Conservation (phyloP, 352 stramenopile genomes). For the Phytophthora lateralis region DNA sequence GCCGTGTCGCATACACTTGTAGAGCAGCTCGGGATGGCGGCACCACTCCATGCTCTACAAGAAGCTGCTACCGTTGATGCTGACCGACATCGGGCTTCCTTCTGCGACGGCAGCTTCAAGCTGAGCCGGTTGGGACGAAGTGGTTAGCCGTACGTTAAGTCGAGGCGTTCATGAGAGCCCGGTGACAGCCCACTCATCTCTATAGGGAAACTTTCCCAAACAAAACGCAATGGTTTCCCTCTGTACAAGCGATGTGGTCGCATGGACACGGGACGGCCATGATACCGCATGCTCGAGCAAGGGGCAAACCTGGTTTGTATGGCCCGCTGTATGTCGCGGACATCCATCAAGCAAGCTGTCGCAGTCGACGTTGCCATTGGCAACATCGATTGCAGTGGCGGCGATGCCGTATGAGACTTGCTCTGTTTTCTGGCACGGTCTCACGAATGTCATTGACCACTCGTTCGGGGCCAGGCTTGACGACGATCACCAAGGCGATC, state of each 20-base stretch:
- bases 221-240: constrained; percentile 5
- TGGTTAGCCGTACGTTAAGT: neutral
- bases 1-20: neutral
- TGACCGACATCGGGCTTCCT: neutral
- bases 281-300: constrained; percentile 11
- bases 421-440: too few species aligned
- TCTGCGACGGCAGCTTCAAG: too few species aligned
- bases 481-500: too few species aligned
- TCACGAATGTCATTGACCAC: too few species aligned
- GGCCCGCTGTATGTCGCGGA: constrained; percentile 1
- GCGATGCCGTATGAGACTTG: too few species aligned
- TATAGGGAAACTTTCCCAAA: constrained; percentile 3
- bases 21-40: neutral
- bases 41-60: neutral
- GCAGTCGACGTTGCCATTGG: neutral
- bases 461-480: too few species aligned
- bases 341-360: constrained; percentile 9
- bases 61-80: neutral
- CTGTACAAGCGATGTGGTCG: constrained; percentile 10
- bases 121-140: too few species aligned
- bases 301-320: constrained; percentile 7
- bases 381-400: neutral
- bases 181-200: neutral
- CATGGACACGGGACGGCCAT: constrained; percentile 15
- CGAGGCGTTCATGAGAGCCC: neutral